Base-by-base conservation (phyloP, 1,284 basidiomycete species). In the Tilletia caries region DNA sequence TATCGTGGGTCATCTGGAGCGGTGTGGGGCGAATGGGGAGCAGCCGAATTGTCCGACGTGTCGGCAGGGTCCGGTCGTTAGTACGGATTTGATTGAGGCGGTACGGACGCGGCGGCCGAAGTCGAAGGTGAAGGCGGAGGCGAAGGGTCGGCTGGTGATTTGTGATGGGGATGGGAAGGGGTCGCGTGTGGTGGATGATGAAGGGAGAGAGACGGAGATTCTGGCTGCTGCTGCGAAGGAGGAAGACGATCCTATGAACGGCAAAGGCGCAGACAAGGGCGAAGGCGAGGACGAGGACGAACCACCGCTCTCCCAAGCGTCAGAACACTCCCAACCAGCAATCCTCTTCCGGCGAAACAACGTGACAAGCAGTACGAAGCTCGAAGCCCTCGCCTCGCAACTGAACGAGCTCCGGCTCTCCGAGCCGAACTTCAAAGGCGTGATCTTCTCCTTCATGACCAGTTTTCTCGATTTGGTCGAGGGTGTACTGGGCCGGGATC, bases 301-400 rank as follows among this genome's bases (percentile, higher is more conserved):
- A 12, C 58, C 60, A 12, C 13, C 33, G 23, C 15, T 23, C 23
- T 64, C 65, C 3, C 65, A 67, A 34, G 66, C 23, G 3, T 67
- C 66, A 18, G 12, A 23, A 44, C 64, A 64, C 29, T 78, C 85
- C 48, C 80, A 86, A 71, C 83, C 88, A 46, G 82, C 84, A 4
- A 84, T 91, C 46, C 84, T 87, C 33, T 82, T 95, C 64, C 87
- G 91, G 23, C 88, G 89, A 71, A 94, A 94, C 77, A 89, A 93
- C 81, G 91, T 95, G 78, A 88, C 89, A 50, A 91, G 91, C 2
- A 94, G 92, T 15, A 95, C 94, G 0, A 97, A 93, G 82, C 86
- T 94, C 1, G 88, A 91, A 67, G 92, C 92, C 3, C 84, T 93
- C 18, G 78, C 90, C 23, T 85, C 87, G 71, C 87, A 91, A 81